Conservation (phyloP, 2,329 filamentous ascomycete species). For the Emericellopsis cladophorae region DNA sequence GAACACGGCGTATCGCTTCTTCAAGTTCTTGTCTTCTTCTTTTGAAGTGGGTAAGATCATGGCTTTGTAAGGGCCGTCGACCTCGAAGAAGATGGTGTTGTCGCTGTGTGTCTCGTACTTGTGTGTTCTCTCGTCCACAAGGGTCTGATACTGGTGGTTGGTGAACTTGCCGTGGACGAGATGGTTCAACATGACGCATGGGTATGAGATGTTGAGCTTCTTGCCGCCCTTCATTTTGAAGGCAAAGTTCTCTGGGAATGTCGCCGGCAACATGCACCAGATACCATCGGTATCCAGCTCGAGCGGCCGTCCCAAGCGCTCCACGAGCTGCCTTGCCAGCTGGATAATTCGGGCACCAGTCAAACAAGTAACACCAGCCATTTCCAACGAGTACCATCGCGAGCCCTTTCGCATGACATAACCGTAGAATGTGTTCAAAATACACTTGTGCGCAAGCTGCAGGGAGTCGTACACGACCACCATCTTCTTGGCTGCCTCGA, state of each 20-base stretch:
- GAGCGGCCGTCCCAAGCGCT: slow-evolving; percentile 81
- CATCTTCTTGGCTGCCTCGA: slow-evolving; percentile 98
- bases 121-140: slow-evolving; percentile 67
- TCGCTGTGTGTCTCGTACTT: slow-evolving; percentile 96
- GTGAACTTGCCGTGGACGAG: slow-evolving; percentile 90
- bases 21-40: slow-evolving; percentile 98
- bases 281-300: slow-evolving; percentile 98
- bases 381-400: slow-evolving; percentile 98
- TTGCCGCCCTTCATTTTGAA: slow-evolving; percentile 95
- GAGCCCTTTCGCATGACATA: slow-evolving; percentile 99
- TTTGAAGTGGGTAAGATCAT: slow-evolving; percentile 98
- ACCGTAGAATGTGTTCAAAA: slow-evolving; percentile 97
- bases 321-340: slow-evolving; percentile 84
- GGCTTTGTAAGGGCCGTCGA: slow-evolving; percentile 92
- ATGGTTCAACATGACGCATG: slow-evolving; percentile 98
- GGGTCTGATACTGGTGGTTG: slow-evolving; percentile 92
- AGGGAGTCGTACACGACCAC: slow-evolving; percentile 90
- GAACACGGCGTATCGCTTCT: slow-evolving; percentile 98
- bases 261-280: slow-evolving; percentile 96
- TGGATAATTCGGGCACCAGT: slow-evolving; percentile 96
- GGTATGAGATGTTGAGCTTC: slow-evolving; percentile 92
- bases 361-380: slow-evolving; percentile 96
- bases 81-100: slow-evolving; percentile 98
- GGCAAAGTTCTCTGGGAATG: slow-evolving; percentile 89
- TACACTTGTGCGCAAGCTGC: slow-evolving; percentile 96